These are phyloP conservation scores for Pisolithus marmoratus DNA, from an alignment of 768 basidiomycete genomes.

Conservation along the genomic window DNA sequence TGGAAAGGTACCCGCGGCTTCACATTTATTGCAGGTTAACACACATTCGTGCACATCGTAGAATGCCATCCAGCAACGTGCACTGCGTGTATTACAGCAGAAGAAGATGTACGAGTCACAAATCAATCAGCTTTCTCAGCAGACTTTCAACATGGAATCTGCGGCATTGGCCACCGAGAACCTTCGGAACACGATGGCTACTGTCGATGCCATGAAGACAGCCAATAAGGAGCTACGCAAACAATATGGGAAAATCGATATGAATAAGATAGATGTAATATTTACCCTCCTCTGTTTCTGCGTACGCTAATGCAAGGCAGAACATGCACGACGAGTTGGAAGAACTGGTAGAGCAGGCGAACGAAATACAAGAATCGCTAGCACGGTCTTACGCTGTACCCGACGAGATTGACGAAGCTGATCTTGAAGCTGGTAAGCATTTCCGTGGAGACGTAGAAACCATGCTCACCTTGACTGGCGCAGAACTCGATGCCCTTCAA, in stretches of 20 bases:
- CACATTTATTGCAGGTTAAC: background rate
- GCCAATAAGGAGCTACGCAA: slow-evolving; percentile 96
- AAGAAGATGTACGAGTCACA: slow-evolving; percentile 95
- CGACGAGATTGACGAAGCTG: slow-evolving; percentile 96
- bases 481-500: slow-evolving; percentile 93
- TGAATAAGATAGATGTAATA: slow-evolving; percentile 95
- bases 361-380: slow-evolving; percentile 94
- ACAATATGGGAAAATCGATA: slow-evolving; percentile 95
- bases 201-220: slow-evolving; percentile 90
- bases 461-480: slow-evolving; percentile 1
- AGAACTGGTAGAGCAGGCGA: slow-evolving; percentile 92
- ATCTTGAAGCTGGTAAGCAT: slow-evolving; percentile 84
- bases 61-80: slow-evolving; percentile 93
- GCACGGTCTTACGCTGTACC: slow-evolving; percentile 94
- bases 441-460: background rate
- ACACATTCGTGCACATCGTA: slow-evolving; percentile 24
- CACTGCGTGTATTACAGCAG: slow-evolving; percentile 87
- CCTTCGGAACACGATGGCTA: slow-evolving; percentile 97
- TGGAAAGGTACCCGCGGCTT: slow-evolving; percentile 64
- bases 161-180: slow-evolving; percentile 96
- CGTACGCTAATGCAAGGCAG: slow-evolving; percentile 35
- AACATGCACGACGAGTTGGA: slow-evolving; percentile 98
- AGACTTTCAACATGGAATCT: slow-evolving; percentile 98
- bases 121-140: slow-evolving; percentile 84
- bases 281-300: background rate